Base-by-base conservation (phyloP, 352 stramenopile species). In the Phytophthora idaei region DNA sequence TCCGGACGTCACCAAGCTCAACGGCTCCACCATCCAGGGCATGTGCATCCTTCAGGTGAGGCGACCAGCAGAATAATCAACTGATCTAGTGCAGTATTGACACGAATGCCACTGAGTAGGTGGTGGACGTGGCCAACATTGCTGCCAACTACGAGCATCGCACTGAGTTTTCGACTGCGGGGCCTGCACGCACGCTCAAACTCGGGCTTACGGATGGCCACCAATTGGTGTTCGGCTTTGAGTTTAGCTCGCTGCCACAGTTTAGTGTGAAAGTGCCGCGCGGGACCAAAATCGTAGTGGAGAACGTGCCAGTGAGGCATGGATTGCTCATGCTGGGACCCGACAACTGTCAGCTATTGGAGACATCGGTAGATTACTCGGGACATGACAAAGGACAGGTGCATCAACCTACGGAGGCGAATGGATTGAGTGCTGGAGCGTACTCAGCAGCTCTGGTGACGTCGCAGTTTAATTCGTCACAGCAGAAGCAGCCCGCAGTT, bases 101-200 rank as follows among this genome's bases (percentile, higher is more conserved):
- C 36, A 34, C 59, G 29, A 28, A 21, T 31, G 21, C 42, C 8
- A 59, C 37, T 57, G 49, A 39, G 15, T 53, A 93, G 86, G 74
- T 94, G 34, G 83, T 95, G 31, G 85, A 95, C 57, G 71, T 92
- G 10, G 81, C 83, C 45, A 95, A 95, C 47, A 86, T 95, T 56
- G 83, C 80, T 39, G 84, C 85, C n/a, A 92, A 77, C 61, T 82
- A 81, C 34, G 83, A 93, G 63, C 76, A 89, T 48, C 77, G 85
- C 36, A 91, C 79, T 4, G 82, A 95, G 42, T 81, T 91, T 48
- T 65, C 68, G 10, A n/a, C 58, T 42, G 77, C 74, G n/a, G 81
- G 82, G 25, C 69, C 80, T 5, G 80, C 83, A 48, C 81, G 85
- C 11, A 92, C 85, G 56, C 87, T 95, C 31, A 95, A 95, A 52